Evolutionary conservation across 495 filamentous ascomycete genomes (phyloP), one percentile per base, ranked within the genome.

Genomic region (Trichoderma gamsii): DNA sequence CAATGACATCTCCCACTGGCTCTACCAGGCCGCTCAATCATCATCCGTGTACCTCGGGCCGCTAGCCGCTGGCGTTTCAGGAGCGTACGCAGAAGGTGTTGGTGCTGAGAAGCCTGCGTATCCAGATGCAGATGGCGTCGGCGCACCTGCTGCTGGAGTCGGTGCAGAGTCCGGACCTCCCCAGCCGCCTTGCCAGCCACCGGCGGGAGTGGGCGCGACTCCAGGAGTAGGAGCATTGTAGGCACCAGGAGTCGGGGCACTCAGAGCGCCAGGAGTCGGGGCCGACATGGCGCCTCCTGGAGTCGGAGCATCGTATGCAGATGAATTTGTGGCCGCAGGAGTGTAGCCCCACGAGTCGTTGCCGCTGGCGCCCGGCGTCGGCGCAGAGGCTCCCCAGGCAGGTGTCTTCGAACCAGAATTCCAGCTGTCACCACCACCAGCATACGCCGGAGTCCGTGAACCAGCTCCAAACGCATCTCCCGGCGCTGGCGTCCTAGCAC

Each of bases 41-140:
- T 85, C 82, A 63, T 85, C 82, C 8, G 79, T 76, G 72, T 87
- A 87, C 63, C 82, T 75, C 38, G 84, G 85, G 61, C 82, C 87
- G 70, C 85, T 87, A 12, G 88, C 87, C 13, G 90, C 92, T 3
- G 92, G 92, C 0, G 91, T 94, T 74, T 90, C 89, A 25, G 90
- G 86, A 63, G 77, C 79, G 73, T 90, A 91, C 3, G 85, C 83
- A 0, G 88, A 92, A 0, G 92, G 92, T 4, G 93, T 96, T 3
- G 91, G 90, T 3, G 91, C 91, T 16, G 56, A 61, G 56, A 21
- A 61, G 67, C 87, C 86, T 69, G 86, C 87, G 65, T 88, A 76
- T 5, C 76, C 76, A 27, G 76, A 76, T n/a, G 81, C 80, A 8
- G 80, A 86, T 0, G 84, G 86, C 0, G 86, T 87, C 0, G 86